Evolutionary conservation across 345 rosid genomes (phyloP).

Genomic region (Theobroma cacao): DNA sequence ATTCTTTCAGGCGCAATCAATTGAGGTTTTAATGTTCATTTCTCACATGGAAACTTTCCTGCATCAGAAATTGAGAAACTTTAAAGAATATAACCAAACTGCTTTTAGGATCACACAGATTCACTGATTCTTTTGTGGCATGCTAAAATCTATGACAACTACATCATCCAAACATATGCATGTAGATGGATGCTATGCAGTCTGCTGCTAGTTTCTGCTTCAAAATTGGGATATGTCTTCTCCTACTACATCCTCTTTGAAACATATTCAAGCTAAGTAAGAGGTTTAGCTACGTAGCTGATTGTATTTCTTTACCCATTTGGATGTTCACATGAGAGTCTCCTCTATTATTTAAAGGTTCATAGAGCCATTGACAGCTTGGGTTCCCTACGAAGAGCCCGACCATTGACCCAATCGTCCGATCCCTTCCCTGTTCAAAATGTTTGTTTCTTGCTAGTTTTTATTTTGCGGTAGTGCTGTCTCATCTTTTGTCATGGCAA

Average conservation of each 20-base stretch:
- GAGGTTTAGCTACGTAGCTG: background rate
- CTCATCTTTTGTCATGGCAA: background rate
- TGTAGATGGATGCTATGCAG: no score
- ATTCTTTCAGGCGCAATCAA: background rate
- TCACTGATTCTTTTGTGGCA: no score
- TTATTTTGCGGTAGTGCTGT: no score
- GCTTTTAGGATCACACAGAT: no score
- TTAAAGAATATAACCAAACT: no score
- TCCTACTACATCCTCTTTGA: background rate
- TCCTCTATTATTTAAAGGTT: background rate
- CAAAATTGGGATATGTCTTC: background rate
- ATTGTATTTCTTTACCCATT: no score
- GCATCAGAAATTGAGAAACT: background rate
- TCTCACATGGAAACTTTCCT: background rate
- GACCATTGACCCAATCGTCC: background rate
- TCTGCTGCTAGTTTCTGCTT: background rate
- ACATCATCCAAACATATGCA: no score
- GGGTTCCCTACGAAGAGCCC: background rate
- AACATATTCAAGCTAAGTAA: background rate
- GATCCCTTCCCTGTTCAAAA: background rate
- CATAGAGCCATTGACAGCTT: background rate
- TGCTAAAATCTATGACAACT: no score
- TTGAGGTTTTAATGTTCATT: background rate
- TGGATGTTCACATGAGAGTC: background rate
- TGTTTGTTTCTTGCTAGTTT: background rate